Percentiles rank a stretch among this genome's conserved stretches.
phyloP scores from a whole-genome alignment of 2,329 filamentous ascomycete genomes.

The Hypoxylon sp. region DNA sequence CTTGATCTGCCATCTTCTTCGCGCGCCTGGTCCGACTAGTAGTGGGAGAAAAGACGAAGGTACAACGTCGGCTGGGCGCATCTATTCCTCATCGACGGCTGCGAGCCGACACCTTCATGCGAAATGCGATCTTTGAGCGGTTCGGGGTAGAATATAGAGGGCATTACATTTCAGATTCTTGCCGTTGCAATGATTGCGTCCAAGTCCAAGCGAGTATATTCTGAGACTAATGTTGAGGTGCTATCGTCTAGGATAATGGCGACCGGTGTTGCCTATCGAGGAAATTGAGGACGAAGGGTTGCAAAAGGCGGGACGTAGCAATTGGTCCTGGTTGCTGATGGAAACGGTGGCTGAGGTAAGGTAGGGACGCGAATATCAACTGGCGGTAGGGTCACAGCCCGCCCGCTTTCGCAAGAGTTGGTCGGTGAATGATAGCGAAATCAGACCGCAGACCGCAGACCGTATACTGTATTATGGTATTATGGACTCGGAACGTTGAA shows the following conservation, averaged over 20 bases:
- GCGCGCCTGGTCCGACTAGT: constrained; percentile 41
- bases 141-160: constrained; percentile 30
- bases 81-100: constrained; percentile 50
- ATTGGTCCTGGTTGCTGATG: constrained; percentile 38
- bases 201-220: background rate
- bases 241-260: constrained; percentile 12
- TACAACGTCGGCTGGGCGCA: constrained; percentile 48
- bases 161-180: constrained; percentile 43
- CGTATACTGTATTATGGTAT: background rate
- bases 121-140: constrained; percentile 42
- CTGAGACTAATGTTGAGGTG: constrained; percentile 15
- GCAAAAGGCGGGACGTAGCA: constrained; percentile 38
- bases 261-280: constrained; percentile 25
- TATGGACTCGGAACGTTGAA: constrained; percentile 17
- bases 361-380: constrained; percentile 26
- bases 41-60: constrained; percentile 41
- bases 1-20: constrained; percentile 60
- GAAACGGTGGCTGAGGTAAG: constrained; percentile 38
- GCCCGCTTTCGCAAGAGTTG: constrained; percentile 23
- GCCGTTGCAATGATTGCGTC: constrained; percentile 16
- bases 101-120: constrained; percentile 47
- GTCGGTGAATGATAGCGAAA: constrained; percentile 18
- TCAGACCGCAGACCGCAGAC: constrained; percentile 4
- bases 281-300: constrained; percentile 34
- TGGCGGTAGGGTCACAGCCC: constrained; percentile 33